Evolutionary conservation across 1,284 basidiomycete genomes (phyloP), one percentile per base, ranked within the genome.

Genomic region (Psilocybe mexicana): DNA sequence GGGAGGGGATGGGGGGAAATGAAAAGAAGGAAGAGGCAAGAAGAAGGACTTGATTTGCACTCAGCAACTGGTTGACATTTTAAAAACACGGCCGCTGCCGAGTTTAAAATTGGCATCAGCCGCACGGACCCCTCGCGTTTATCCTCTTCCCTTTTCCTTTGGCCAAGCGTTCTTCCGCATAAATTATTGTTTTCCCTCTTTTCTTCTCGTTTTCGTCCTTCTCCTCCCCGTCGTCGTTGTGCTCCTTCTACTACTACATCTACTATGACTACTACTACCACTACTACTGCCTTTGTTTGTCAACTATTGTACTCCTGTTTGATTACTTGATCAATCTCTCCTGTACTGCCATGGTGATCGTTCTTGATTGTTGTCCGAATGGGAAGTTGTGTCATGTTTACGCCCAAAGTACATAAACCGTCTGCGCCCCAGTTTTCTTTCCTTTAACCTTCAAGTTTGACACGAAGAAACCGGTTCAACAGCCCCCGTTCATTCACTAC

Each of bases 401-500:
- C 56, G 26, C 49, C 36, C 63, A 55, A 33, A 12, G 36, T 69
- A 70, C 69, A 72, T 72, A 76, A 72, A 72, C 61, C 55, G 44
- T 43, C 38, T 57, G 55, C 53, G 44, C 52, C 65, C 61, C 54
- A 50, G 30, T 62, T 62, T 68, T 59, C 56, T 59, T 82, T 81
- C 78, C 77, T 77, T 75, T 78, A 85, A 86, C 86, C 85, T 80
- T 75, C 87, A 90, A 88, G 84, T 88, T 87, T 84, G 82, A 81
- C 80, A 85, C 81, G 74, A 82, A 84, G 80, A 85, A 86, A 86
- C 85, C 85, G 88, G 87, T 90, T 89, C 88, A 89, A 77, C 80
- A 76, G 79, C 12, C 66, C 72, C 65, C 60, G 74, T 80, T 80
- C 83, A 81, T 79, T 76, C 76, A 67, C 72, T 47, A 66, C 67